Evolutionary conservation across 192 early-diverging fungal species (phyloP).

Genomic region (Neocallimastix lanati): DNA sequence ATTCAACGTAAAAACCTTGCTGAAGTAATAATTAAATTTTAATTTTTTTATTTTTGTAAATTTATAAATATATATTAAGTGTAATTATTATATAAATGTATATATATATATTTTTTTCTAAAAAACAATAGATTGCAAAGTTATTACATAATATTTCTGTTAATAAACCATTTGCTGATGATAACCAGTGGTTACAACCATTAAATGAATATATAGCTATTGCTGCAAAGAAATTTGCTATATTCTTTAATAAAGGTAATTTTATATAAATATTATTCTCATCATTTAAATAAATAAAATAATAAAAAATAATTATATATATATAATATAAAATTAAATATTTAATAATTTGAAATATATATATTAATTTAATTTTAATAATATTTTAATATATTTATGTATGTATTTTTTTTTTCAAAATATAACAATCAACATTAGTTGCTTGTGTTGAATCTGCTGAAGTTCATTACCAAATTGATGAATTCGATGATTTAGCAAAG

Average conservation of each 20-base stretch:
- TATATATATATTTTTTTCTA: slow-evolving; percentile 1
- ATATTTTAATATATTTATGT: too few species aligned
- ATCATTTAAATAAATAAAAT: not conserved
- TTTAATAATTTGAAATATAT: too few species aligned
- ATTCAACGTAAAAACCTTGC: slow-evolving; percentile 92
- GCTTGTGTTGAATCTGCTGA: slow-evolving; percentile 74
- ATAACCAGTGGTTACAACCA: slow-evolving; percentile 43
- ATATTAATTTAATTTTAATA: too few species aligned
- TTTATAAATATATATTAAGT: not conserved
- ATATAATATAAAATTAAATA: too few species aligned
- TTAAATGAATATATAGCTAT: slow-evolving; percentile 68
- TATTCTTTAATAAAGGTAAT: slow-evolving; percentile 64
- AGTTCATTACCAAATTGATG: slow-evolving; percentile 75
- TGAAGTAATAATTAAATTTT: slow-evolving; percentile 21
- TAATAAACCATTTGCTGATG: slow-evolving; percentile 52
- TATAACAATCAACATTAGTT: slow-evolving; percentile 18
- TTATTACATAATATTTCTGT: slow-evolving; percentile 92
- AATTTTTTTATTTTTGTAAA: too few species aligned
- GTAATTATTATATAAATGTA: not conserved
- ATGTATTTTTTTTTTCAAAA: too few species aligned
- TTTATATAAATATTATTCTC: not conserved
- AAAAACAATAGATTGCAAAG: slow-evolving; percentile 44
- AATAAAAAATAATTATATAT: too few species aligned
- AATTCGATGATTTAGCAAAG: slow-evolving; percentile 58
- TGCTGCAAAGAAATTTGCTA: slow-evolving; percentile 55